Conservation (phyloP, 495 filamentous ascomycete genomes). For the Aspergillus diversus region DNA sequence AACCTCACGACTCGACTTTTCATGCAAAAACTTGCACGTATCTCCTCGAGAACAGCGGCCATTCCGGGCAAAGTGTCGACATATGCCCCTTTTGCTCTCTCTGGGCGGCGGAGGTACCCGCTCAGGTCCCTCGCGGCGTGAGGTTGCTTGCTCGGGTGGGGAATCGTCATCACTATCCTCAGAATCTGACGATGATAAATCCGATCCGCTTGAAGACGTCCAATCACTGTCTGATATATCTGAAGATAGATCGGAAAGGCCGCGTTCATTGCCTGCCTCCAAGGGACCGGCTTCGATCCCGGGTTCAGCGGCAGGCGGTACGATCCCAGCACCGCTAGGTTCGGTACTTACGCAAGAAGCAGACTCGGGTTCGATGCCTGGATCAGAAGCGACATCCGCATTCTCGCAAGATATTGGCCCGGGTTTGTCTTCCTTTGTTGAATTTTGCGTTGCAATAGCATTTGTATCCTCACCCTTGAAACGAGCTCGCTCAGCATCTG, state of each 20-base stretch:
- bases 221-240: constrained; percentile 37
- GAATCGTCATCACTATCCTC: constrained; percentile 42
- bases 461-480: constrained; percentile 36
- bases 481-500: constrained; percentile 47
- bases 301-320: not conserved
- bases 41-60: constrained; percentile 51
- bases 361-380: too few relatives aligned
- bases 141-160: constrained; percentile 46
- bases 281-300: not conserved
- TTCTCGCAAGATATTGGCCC: constrained; percentile 1
- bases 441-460: constrained; percentile 8
- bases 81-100: constrained; percentile 41
- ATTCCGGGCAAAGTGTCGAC: constrained; percentile 50
- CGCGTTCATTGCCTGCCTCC: constrained; percentile 24
- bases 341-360: too few relatives aligned
- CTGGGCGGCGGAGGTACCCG: constrained; percentile 46
- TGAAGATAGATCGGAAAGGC: constrained; percentile 12
- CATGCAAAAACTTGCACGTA: constrained; percentile 52
- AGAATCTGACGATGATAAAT: constrained; percentile 36
- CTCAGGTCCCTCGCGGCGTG: constrained; percentile 47
- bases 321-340: too few relatives aligned
- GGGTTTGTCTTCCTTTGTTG: constrained; percentile 8
- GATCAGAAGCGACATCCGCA: not conserved
- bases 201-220: constrained; percentile 43
- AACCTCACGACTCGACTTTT: constrained; percentile 33